Base-by-base conservation (phyloP, 2,329 filamentous ascomycete species). In the Diaporthe capsici region DNA sequence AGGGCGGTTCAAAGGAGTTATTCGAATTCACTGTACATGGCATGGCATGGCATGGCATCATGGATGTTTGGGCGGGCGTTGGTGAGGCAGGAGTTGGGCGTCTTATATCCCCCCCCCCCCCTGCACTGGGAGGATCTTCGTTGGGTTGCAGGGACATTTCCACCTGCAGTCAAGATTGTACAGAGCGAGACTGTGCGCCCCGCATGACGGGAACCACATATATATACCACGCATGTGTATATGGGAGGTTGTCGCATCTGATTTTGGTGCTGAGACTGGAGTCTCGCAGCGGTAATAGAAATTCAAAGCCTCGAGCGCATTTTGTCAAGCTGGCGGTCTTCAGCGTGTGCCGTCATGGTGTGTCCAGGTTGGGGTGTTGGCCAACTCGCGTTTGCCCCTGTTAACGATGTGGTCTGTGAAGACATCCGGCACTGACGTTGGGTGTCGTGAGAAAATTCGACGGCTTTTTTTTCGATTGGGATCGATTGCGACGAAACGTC, bases 141-240 rank as follows among this genome's bases (percentile, higher is more conserved):
- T 53, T 37, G 31, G 65, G 47, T 12, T 39, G 49, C 6, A 10
- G 44, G 44, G 6, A 13, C 9, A 9, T n/a, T 34, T 51, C 28
- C 42, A 17, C 7, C 44, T 67, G 63, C 31, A 25, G 8, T 25
- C n/a, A 42, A 17, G 34, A 39, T 20, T 1, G 49, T 53, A 37
- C 49, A 31, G 34, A 55, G 15, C 13, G 12, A 65, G 39, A 22
- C 25, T 12, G 65, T 61, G 34, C 22, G 51, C 22, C 25, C 17
- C n/a, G 42, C 8, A 9, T 25, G 28, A n/a, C 28, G 44, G 63
- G 12, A 20, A 22, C 12, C 22, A 20, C 9, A 8, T 42, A 42
- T 55, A 55, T 55, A 42, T 68, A 53, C 47, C 47, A 22, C 34
- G 49, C 65, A 55, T 55, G 65, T 70, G 49, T 70, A 70, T 70